phyloP scores from a whole-genome alignment of 805 yeast genomes.

The Pichia occidentalis region DNA sequence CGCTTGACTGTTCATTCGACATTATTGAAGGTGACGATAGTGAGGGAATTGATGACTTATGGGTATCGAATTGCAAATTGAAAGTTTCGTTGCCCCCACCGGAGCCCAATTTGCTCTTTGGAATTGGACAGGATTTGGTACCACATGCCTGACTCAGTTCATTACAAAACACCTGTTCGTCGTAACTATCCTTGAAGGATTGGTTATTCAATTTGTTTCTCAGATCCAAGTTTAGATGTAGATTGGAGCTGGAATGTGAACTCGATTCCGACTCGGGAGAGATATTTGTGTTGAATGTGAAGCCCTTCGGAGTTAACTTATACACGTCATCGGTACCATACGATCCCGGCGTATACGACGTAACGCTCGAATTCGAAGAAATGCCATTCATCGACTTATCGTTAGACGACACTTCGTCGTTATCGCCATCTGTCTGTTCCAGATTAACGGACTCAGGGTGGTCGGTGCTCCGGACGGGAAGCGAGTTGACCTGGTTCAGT shows the following conservation, averaged over 20 bases:
- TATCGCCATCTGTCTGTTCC: not conserved
- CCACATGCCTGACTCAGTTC: slow-evolving; percentile 81
- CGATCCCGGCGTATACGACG: slow-evolving; percentile 9
- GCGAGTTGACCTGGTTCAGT: too few relatives aligned
- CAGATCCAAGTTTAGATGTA: not conserved
- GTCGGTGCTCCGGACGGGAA: too few relatives aligned
- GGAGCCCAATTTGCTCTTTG: slow-evolving; percentile 29
- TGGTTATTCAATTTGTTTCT: slow-evolving; percentile 16
- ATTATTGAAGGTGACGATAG: not conserved
- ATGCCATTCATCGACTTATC: slow-evolving; percentile 3
- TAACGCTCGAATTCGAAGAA: slow-evolving; percentile 10
- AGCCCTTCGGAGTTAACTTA: not conserved
- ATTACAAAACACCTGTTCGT: slow-evolving; percentile 75
- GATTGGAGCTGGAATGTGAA: not conserved
- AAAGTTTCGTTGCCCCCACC: too few relatives aligned
- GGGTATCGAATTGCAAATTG: too few relatives aligned
- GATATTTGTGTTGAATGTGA: not conserved
- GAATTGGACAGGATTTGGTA: slow-evolving; percentile 59
- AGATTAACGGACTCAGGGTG: too few relatives aligned
- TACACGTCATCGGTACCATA: not conserved
- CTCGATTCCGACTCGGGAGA: not conserved
- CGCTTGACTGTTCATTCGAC: not conserved
- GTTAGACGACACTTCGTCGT: slow-evolving; percentile 6
- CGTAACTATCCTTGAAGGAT: slow-evolving; percentile 37
- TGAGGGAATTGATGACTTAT: not conserved